Conservation (phyloP, 305 asterid species). For the Fraxinus ornus region DNA sequence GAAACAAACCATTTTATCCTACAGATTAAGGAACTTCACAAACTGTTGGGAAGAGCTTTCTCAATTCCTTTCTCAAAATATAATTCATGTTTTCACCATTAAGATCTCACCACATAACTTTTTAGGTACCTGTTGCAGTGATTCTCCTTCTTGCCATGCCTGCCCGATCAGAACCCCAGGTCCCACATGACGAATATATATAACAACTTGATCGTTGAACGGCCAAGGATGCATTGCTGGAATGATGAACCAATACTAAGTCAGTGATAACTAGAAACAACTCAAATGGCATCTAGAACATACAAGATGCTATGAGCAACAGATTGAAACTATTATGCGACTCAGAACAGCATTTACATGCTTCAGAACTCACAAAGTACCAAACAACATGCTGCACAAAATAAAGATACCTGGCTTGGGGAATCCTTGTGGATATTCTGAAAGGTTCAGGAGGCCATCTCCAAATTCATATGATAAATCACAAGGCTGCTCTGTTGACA, state of each 20-base stretch:
- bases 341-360: neutral
- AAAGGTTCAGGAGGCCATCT: slow-evolving; percentile 59
- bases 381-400: neutral
- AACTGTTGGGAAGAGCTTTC: neutral
- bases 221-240: slow-evolving; percentile 84
- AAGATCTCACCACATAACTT: slow-evolving; percentile 69
- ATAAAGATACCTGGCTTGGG: slow-evolving; percentile 65
- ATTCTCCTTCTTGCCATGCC: slow-evolving; percentile 88
- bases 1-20: neutral
- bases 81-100: slow-evolving; percentile 67
- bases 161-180: slow-evolving; percentile 86
- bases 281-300: neutral
- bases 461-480: slow-evolving; percentile 83
- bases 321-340: neutral
- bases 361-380: neutral
- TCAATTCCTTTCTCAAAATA: slow-evolving; percentile 12
- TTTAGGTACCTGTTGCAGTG: slow-evolving; percentile 65
- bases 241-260: slow-evolving; percentile 7
- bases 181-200: slow-evolving; percentile 69
- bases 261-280: slow-evolving; percentile 1
- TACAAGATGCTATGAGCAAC: neutral
- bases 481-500: slow-evolving; percentile 87
- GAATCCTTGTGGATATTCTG: slow-evolving; percentile 59
- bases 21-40: neutral
- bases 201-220: slow-evolving; percentile 64